phyloP scores from a whole-genome alignment of 1,284 basidiomycete species.

The Ustilago curta region DNA sequence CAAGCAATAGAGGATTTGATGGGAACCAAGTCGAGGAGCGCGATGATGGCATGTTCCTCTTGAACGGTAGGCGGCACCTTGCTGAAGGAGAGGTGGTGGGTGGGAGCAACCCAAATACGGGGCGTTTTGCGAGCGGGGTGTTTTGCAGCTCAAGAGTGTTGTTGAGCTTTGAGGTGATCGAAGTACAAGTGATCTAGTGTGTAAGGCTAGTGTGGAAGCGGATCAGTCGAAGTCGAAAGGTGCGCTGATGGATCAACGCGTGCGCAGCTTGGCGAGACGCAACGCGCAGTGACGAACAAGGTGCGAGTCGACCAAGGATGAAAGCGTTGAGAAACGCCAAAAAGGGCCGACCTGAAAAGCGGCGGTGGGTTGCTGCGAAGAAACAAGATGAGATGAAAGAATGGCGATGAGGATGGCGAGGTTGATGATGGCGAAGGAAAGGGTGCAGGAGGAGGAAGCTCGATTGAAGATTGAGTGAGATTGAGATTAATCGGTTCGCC shows the following conservation, averaged over 20 bases:
- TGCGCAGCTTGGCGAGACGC: conserved; percentile 14
- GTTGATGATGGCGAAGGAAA: too few relatives aligned
- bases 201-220: not conserved
- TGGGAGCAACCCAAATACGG: not conserved
- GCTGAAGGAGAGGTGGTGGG: not conserved
- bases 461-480: too few relatives aligned
- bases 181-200: too few relatives aligned
- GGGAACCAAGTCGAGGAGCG: conserved; percentile 15
- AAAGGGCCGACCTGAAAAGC: not conserved
- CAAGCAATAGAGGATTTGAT: conserved; percentile 11
- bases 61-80: not conserved
- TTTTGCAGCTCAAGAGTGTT: not conserved
- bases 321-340: not conserved
- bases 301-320: not conserved
- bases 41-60: conserved; percentile 43
- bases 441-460: too few relatives aligned
- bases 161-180: conserved; percentile 1
- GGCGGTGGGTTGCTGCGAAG: too few relatives aligned
- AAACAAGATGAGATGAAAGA: not conserved
- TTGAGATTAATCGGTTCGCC: too few relatives aligned
- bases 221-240: not conserved
- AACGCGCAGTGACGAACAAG: conserved; percentile 9
- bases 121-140: too few relatives aligned
- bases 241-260: conserved; percentile 1
- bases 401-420: too few relatives aligned